A percentile compares a stretch with the other conserved stretches of the same genome.
These are phyloP conservation scores for Brassica balearica DNA, from an alignment of 441 rosid species.

Conservation along the genomic window DNA sequence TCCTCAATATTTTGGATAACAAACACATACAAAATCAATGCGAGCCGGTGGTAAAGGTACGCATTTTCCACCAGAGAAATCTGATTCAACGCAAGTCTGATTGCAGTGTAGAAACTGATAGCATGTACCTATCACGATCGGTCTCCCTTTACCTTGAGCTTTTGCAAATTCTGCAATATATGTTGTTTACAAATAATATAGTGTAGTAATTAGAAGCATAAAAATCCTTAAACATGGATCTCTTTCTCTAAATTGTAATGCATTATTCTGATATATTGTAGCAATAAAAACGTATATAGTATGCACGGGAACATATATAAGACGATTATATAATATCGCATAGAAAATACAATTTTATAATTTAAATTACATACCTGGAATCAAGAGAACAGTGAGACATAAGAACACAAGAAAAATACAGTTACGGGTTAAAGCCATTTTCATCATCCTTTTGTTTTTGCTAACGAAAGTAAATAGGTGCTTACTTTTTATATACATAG, in stretches of 20 bases:
- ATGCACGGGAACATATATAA: not conserved
- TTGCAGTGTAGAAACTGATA: not conserved
- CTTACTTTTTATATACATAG: not conserved
- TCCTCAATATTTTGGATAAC: conserved; percentile 5
- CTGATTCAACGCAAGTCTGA: conserved; percentile 7
- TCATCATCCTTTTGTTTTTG: not conserved
- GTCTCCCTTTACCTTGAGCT: not conserved
- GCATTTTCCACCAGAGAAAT: conserved; percentile 2
- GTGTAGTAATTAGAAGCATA: not conserved
- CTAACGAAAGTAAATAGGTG: not conserved
- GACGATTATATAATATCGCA: not conserved
- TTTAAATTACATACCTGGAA: not conserved
- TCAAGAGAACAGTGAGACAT: not conserved
- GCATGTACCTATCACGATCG: not conserved
- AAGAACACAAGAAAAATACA: not conserved
- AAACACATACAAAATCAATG: conserved; percentile 2
- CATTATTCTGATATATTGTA: not conserved
- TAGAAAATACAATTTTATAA: not conserved
- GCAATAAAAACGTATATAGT: not conserved
- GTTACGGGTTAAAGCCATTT: not conserved
- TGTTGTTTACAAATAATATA: not conserved
- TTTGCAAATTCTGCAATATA: not conserved
- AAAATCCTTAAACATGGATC: not conserved
- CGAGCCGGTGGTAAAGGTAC: not conserved
- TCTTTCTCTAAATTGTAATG: not conserved